Conservation (phyloP, 139 green algal genomes). For the Pleodorina starrii region DNA sequence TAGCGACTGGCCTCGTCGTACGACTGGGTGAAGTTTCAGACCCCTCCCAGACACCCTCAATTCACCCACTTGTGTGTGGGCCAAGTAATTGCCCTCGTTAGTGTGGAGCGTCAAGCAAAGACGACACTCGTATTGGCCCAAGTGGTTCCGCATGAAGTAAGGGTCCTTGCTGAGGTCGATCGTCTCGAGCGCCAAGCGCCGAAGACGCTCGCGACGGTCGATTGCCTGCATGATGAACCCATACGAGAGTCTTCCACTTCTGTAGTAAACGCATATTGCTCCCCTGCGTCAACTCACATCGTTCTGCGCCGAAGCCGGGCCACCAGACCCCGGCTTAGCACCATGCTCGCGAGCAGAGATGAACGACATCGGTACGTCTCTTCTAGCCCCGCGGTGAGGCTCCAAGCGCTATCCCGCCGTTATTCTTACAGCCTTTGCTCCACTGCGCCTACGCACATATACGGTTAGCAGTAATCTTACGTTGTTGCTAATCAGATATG, state of each 20-base stretch:
- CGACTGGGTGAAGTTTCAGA: no score
- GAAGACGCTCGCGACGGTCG: conserved; percentile 93
- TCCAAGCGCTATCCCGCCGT: no score
- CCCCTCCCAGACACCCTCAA: neutral
- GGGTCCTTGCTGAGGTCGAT: conserved; percentile 99
- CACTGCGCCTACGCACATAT: no score
- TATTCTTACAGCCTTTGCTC: no score
- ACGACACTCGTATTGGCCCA: conserved; percentile 95
- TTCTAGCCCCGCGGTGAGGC: no score
- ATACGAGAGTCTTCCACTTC: neutral
- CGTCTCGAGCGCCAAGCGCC: conserved; percentile 97
- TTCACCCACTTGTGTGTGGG: conserved; percentile 92
- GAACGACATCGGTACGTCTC: conserved; percentile 82
- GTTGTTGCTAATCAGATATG: no score
- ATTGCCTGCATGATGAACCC: conserved; percentile 79
- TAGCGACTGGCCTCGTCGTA: no score
- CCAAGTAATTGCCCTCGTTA: conserved; percentile 99
- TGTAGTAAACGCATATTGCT: neutral
- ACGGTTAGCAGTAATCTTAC: no score
- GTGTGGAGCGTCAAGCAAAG: conserved; percentile 99
- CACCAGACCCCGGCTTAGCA: conserved; percentile 88
- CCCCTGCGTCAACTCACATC: conserved; percentile 68
- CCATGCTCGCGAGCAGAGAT: conserved; percentile 90
- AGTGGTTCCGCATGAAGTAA: conserved; percentile 99
- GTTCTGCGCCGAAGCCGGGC: conserved; percentile 83